Evolutionary conservation across 179 eudicot genomes (phyloP).

Genomic region (Patellifolia procumbens): DNA sequence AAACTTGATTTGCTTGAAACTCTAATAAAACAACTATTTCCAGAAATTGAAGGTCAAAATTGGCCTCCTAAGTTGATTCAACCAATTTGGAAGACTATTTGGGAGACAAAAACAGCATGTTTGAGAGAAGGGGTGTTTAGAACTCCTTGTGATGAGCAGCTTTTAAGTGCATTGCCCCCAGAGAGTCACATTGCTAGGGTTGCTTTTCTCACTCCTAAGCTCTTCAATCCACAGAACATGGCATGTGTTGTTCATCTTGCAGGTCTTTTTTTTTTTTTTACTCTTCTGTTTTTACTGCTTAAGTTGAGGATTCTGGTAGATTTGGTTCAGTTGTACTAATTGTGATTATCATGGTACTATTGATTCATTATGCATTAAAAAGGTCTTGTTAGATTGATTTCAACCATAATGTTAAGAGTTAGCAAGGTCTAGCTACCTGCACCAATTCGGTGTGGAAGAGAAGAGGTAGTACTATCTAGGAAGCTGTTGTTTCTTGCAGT

Average conservation of each 20-base stretch:
- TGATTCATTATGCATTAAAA: neutral
- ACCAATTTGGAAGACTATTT: constrained; percentile 82
- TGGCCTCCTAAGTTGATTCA: constrained; percentile 74
- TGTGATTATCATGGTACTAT: neutral
- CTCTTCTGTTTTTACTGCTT: neutral
- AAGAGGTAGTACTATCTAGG: neutral
- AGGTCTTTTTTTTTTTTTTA: constrained; percentile 42
- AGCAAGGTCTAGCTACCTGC: neutral
- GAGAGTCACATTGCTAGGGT: constrained; percentile 92
- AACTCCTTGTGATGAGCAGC: constrained; percentile 90
- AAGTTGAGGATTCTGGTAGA: neutral
- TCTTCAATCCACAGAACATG: constrained; percentile 59
- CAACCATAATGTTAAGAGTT: neutral
- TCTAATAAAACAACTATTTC: constrained; percentile 73
- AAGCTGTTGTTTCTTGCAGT: neutral
- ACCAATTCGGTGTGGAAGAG: neutral
- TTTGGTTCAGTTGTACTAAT: neutral
- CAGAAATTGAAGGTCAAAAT: constrained; percentile 68
- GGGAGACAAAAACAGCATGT: constrained; percentile 79
- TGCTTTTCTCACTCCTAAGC: constrained; percentile 81
- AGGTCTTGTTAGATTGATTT: neutral
- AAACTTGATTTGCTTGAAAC: constrained; percentile 84
- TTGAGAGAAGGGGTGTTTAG: constrained; percentile 81
- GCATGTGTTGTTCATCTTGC: constrained; percentile 99
- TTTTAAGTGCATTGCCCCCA: constrained; percentile 87